A percentile compares a stretch with the other conserved stretches of the same genome.
These are phyloP conservation scores for Gossypium gossypioides DNA, from an alignment of 441 rosid species.

Conservation along the genomic window DNA sequence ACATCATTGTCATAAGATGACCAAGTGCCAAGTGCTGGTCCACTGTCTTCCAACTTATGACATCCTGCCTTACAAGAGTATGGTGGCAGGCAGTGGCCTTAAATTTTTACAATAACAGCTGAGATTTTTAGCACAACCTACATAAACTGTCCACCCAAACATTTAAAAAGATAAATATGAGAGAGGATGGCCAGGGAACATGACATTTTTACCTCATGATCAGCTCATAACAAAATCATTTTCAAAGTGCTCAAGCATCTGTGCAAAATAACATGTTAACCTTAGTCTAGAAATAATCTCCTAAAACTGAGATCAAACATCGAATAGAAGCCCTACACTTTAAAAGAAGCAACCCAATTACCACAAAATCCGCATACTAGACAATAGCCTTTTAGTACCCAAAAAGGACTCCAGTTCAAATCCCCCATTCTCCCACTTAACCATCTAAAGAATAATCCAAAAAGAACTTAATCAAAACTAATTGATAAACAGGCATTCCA, in stretches of 20 bases:
- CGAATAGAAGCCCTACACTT: not conserved
- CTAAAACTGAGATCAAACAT: slow-evolving; percentile 1
- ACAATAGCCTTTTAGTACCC: not conserved
- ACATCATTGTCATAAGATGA: not conserved
- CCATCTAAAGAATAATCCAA: not conserved
- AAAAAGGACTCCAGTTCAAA: not conserved
- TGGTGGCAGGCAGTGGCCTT: not conserved
- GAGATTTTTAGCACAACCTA: not conserved
- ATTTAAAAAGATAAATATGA: not conserved
- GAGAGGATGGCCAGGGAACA: not conserved
- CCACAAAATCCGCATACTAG: not conserved
- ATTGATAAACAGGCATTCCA: not conserved
- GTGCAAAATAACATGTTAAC: not conserved
- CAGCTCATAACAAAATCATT: not conserved
- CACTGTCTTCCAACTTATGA: not conserved
- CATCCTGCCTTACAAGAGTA: not conserved
- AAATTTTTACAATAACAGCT: not conserved
- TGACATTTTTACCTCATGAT: not conserved
- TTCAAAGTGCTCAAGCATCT: not conserved
- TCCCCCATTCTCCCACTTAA: not conserved
- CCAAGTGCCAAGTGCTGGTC: not conserved
- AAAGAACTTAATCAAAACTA: not conserved
- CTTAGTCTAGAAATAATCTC: not conserved
- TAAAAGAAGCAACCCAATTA: slow-evolving; percentile 1
- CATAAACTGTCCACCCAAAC: not conserved